Percentiles rank a stretch among this genome's conserved stretches.
These are phyloP conservation scores for Diaporthe sp. DNA, from an alignment of 2,329 filamentous ascomycete genomes.

Conservation along the genomic window DNA sequence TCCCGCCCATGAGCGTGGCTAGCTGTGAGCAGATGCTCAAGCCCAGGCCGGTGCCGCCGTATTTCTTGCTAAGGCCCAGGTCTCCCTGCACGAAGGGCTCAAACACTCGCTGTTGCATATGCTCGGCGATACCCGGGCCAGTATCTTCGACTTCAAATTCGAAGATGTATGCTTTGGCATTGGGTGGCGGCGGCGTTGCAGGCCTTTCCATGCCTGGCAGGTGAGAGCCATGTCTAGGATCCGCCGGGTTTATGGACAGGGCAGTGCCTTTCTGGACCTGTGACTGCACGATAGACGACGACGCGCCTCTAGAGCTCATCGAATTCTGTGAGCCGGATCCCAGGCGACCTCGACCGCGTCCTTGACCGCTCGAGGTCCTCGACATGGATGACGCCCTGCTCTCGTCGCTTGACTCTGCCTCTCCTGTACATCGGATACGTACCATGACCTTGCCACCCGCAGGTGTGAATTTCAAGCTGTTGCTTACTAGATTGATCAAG, in stretches of 20 bases:
- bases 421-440: slow-evolving; percentile 78
- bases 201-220: slow-evolving; percentile 64
- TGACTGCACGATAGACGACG: slow-evolving; percentile 42
- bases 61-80: slow-evolving; percentile 87
- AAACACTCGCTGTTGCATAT: slow-evolving; percentile 85
- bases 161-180: slow-evolving; percentile 76
- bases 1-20: slow-evolving; percentile 84
- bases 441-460: slow-evolving; percentile 79
- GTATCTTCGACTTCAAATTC: slow-evolving; percentile 92
- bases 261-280: slow-evolving; percentile 59
- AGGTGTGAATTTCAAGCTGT: slow-evolving; percentile 91
- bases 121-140: slow-evolving; percentile 83
- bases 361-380: slow-evolving; percentile 54
- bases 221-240: slow-evolving; percentile 62
- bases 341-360: slow-evolving; percentile 55
- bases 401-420: slow-evolving; percentile 59
- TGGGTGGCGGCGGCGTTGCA: slow-evolving; percentile 68
- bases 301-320: slow-evolving; percentile 55
- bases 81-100: slow-evolving; percentile 97
- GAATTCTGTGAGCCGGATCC: slow-evolving; percentile 63
- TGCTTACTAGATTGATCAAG: slow-evolving; percentile 93
- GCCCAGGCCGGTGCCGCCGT: slow-evolving; percentile 87
- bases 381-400: slow-evolving; percentile 66
- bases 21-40: slow-evolving; percentile 91
- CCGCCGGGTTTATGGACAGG: slow-evolving; percentile 71